Evolutionary conservation across 1,284 basidiomycete genomes (phyloP).

Genomic region (Cutaneotrichosporon spelunceum): DNA sequence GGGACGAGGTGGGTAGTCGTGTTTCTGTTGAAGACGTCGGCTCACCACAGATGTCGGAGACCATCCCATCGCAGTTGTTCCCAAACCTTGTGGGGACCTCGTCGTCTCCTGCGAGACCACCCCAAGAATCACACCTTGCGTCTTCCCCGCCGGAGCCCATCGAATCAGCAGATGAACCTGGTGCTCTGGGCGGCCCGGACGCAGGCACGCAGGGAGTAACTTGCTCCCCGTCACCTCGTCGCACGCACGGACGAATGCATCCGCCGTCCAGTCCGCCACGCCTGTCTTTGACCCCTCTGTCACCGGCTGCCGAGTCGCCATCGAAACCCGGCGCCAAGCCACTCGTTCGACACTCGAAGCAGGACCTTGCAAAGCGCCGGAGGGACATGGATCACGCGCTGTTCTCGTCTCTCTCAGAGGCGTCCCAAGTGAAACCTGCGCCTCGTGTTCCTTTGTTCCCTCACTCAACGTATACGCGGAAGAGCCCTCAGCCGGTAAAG

Average conservation of each 20-base stretch:
- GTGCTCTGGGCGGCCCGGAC: not conserved
- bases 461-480: conserved; percentile 8
- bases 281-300: not conserved
- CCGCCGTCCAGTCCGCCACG: not conserved
- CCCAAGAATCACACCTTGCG: not conserved
- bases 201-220: not conserved
- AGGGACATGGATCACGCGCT: conserved; percentile 2
- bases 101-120: not conserved
- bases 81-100: conserved; percentile 23
- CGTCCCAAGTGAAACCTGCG: not conserved
- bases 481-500: not conserved
- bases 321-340: conserved; percentile 5
- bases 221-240: conserved; percentile 7
- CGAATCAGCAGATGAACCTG: not conserved
- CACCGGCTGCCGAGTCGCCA: not conserved
- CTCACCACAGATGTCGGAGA: conserved; percentile 28
- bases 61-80: conserved; percentile 27
- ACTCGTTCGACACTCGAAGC: conserved; percentile 11
- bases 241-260: not conserved
- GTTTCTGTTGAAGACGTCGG: not conserved
- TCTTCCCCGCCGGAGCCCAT: not conserved
- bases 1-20: too few relatives aligned
- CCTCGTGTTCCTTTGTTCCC: not conserved
- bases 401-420: conserved; percentile 9
- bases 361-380: not conserved